Conservation (phyloP, 495 filamentous ascomycete genomes). For the Hyaloscypha variabilis region DNA sequence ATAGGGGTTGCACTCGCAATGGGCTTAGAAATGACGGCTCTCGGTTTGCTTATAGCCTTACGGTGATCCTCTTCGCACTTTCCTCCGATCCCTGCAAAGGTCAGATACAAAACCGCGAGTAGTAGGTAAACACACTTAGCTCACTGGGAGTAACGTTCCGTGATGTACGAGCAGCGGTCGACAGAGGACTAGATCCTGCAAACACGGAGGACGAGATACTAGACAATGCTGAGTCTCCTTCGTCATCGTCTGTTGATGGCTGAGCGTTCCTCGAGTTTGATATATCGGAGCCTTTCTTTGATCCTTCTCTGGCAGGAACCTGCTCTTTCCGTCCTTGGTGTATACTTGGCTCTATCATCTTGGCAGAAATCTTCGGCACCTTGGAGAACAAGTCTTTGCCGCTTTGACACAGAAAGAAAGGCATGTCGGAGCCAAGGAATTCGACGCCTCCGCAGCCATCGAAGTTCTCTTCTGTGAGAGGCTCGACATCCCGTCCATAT, state of each 20-base stretch:
- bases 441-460: conserved; percentile 10
- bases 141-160: not conserved
- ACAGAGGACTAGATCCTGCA: not conserved
- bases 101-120: not conserved
- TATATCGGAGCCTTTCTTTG: too few relatives aligned
- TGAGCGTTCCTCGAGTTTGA: not conserved
- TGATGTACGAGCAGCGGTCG: not conserved
- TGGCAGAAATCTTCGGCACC: not conserved
- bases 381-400: conserved; percentile 15
- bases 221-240: not conserved
- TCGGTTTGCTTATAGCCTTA: not conserved
- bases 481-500: not conserved
- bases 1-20: not conserved
- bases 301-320: too few relatives aligned
- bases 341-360: not conserved
- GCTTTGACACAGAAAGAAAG: conserved; percentile 19
- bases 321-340: not conserved
- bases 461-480: conserved; percentile 11
- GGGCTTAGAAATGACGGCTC: not conserved
- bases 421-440: conserved; percentile 7
- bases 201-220: conserved; percentile 5
- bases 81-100: not conserved
- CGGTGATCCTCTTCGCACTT: not conserved
- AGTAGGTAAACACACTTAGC: not conserved
- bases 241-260: not conserved